Conservation (phyloP, 2,329 filamentous ascomycete genomes). For the Leptographium galeiforme region DNA sequence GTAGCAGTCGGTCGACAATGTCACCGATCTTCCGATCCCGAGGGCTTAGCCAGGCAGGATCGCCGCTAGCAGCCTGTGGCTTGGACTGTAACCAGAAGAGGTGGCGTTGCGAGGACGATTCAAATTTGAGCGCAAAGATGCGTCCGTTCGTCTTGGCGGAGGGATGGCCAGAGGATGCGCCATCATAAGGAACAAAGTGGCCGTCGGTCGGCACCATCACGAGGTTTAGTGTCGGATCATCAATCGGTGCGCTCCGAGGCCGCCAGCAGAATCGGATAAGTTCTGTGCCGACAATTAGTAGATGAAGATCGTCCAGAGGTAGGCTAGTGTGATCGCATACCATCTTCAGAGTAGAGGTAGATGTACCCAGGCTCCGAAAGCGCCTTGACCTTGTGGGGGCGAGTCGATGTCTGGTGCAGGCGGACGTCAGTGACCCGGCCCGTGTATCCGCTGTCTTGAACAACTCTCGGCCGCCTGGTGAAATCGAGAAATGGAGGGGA, state of each 20-base stretch:
- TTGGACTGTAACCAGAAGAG: constrained; percentile 96
- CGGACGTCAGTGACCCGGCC: background rate
- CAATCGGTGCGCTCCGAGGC: constrained; percentile 55
- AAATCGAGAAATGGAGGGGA: background rate
- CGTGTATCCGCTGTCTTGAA: background rate
- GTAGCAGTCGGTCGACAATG: constrained; percentile 70
- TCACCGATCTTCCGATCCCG: constrained; percentile 79
- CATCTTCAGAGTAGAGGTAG: constrained; percentile 88
- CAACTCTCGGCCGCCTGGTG: background rate
- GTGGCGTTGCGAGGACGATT: constrained; percentile 78
- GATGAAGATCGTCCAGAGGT: background rate
- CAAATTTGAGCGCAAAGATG: constrained; percentile 87
- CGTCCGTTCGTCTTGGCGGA: constrained; percentile 67
- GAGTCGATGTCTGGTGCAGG: constrained; percentile 1
- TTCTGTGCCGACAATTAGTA: constrained; percentile 32
- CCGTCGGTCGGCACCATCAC: constrained; percentile 89
- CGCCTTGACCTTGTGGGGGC: constrained; percentile 59
- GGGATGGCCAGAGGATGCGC: constrained; percentile 39
- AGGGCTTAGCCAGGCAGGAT: constrained; percentile 68
- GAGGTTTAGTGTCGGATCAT: constrained; percentile 72
- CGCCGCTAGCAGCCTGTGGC: constrained; percentile 54
- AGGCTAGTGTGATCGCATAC: constrained; percentile 19
- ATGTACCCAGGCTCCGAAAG: constrained; percentile 68
- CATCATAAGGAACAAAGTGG: constrained; percentile 70
- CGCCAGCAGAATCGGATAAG: constrained; percentile 97